Evolutionary conservation across 2,329 filamentous ascomycete species (phyloP), one percentile per base, ranked within the genome.

Genomic region (Colletotrichum sp.): DNA sequence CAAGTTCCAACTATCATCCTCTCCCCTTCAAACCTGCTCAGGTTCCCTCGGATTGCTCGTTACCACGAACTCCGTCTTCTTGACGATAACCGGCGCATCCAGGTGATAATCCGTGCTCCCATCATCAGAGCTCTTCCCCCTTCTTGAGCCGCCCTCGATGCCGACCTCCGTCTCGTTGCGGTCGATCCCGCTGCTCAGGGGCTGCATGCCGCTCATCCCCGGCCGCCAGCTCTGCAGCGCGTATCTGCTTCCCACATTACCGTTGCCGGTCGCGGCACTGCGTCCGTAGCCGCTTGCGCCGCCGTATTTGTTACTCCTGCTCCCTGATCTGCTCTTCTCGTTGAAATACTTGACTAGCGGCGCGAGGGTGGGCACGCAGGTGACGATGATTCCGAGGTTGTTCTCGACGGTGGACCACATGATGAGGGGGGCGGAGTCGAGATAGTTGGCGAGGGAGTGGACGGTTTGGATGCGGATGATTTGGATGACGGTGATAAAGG

Each of bases 401-500:
- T 85, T 84, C 77, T 89, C 88, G 24, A 89, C 79, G 9, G 82
- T 81, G 1, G 87, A 89, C 88, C 88, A 89, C 63, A 86, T 83
- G 68, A 89, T 85, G 21, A 87, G 81, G 1, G 81, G 76, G 12
- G 85, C 82, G 3, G 85, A 87, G 80, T 90, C 87, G 52, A 87
- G 85, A 72, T 87, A 87, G 78, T 86, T 87, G 18, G 80, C 78
- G 5, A 89, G 85, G 6, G 82, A 84, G 52, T 83, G 83, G 75
- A 90, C 85, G 28, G 87, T 89, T 68, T 87, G 85, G 72, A 90
- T 88, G 28, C 89, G 88, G 76, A 90, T 84, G 76, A 89, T 85
- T 76, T 90, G 88, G 71, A 90, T 88, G 68, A 88, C 77, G 10
- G 87, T 89, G 65, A 90, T 85, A 81, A 90, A 90, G 67, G 88